Conservation (phyloP, 1,284 basidiomycete species). For the Hemileia vastatrix region DNA sequence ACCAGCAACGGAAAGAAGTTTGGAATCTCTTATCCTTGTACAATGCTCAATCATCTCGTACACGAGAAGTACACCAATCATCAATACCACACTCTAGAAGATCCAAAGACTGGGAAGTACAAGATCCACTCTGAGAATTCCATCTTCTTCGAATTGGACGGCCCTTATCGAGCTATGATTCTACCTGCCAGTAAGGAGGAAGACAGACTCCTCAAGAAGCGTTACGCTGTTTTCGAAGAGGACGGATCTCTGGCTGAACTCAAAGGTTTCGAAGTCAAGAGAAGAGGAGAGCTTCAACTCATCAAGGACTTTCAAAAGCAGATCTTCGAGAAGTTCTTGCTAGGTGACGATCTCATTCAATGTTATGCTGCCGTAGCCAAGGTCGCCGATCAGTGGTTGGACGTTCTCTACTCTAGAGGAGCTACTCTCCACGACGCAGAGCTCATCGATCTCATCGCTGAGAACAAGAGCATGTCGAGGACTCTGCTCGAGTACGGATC, state of each 20-base stretch:
- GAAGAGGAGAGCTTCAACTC: constrained; percentile 42
- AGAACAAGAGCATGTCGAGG: constrained; percentile 45
- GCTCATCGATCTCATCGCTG: constrained; percentile 43
- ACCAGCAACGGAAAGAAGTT: constrained; percentile 38
- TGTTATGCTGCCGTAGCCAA: constrained; percentile 43
- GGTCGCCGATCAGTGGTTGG: constrained; percentile 44
- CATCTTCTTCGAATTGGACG: constrained; percentile 45
- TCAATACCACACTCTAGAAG: constrained; percentile 41
- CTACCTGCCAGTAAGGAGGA: constrained; percentile 44
- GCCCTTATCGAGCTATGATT: constrained; percentile 44
- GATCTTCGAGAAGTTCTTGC: constrained; percentile 43
- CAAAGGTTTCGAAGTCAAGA: constrained; percentile 44
- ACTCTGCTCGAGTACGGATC: constrained; percentile 41
- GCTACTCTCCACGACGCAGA: constrained; percentile 41
- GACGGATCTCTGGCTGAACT: constrained; percentile 43
- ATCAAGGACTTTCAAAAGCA: constrained; percentile 46
- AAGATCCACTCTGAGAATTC: constrained; percentile 43
- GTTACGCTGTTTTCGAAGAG: constrained; percentile 42
- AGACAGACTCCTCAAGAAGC: constrained; percentile 44
- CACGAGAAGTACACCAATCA: constrained; percentile 43
- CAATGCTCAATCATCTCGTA: constrained; percentile 44
- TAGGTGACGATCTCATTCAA: constrained; percentile 37
- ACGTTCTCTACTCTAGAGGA: constrained; percentile 41
- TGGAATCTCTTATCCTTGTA: constrained; percentile 42
- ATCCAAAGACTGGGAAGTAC: constrained; percentile 36